Percentiles rank a stretch among this genome's conserved stretches.
Evolutionary conservation across 306 rosid species (phyloP).

Genomic region (Quercus alba): DNA sequence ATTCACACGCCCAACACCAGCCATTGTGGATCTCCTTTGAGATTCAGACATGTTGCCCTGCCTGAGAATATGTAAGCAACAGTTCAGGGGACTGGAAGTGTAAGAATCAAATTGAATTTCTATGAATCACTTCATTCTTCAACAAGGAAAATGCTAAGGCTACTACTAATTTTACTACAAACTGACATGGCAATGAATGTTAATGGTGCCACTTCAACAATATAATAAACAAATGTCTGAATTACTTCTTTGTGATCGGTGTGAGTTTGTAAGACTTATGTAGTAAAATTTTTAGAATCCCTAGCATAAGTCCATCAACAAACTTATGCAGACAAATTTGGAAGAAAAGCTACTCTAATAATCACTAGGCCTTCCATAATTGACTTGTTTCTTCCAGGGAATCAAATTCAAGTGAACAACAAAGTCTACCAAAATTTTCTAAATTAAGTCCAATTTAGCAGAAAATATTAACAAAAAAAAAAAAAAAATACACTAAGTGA

Average conservation of each 20-base stretch:
- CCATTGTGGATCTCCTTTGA: conserved; percentile 43
- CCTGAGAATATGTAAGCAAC: conserved; percentile 16
- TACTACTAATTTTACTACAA: too few relatives aligned
- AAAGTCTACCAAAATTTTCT: neutral
- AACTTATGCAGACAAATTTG: neutral
- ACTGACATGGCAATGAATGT: too few relatives aligned
- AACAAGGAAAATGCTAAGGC: neutral
- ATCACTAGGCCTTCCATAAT: neutral
- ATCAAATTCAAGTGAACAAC: neutral
- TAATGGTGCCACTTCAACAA: too few relatives aligned
- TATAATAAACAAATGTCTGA: too few relatives aligned
- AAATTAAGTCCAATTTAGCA: conserved; percentile 8
- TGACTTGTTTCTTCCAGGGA: conserved; percentile 11
- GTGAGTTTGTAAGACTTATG: too few relatives aligned
- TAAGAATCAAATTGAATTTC: neutral
- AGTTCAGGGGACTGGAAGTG: conserved; percentile 10
- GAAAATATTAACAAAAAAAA: neutral
- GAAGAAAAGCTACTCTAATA: neutral
- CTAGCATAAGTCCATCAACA: too few relatives aligned
- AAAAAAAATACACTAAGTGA: conserved; percentile 3
- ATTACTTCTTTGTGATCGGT: too few relatives aligned
- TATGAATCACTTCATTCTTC: conserved; percentile 10
- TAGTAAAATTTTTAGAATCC: too few relatives aligned
- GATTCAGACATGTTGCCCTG: conserved; percentile 55
- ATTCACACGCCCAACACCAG: conserved; percentile 50